Conservation (phyloP, 768 basidiomycete genomes). For the Lyophyllum shimeji region DNA sequence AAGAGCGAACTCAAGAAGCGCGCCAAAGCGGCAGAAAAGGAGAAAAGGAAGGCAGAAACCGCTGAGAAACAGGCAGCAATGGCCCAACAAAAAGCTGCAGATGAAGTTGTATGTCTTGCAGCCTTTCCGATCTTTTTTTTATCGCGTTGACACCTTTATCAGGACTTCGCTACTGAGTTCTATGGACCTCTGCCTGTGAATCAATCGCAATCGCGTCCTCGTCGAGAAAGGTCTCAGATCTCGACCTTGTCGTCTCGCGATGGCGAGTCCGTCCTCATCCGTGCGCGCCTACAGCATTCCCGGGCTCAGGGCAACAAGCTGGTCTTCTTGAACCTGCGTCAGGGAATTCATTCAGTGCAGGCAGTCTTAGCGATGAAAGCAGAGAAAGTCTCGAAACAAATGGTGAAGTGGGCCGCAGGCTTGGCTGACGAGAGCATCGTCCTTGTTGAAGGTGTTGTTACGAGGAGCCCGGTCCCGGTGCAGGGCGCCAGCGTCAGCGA, state of each 20-base stretch:
- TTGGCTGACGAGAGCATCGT: constrained; percentile 89
- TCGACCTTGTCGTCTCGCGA: constrained; percentile 60
- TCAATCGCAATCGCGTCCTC: constrained; percentile 81
- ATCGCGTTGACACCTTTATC: neutral
- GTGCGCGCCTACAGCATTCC: constrained; percentile 89
- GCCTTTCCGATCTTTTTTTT: neutral
- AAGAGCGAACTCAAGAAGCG: constrained; percentile 92
- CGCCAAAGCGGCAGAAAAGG: constrained; percentile 89
- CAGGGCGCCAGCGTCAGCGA: constrained; percentile 89
- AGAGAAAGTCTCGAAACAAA: constrained; percentile 89
- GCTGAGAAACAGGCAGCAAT: constrained; percentile 77
- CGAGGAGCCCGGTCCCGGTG: constrained; percentile 78
- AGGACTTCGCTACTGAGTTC: constrained; percentile 78
- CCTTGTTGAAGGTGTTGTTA: constrained; percentile 81
- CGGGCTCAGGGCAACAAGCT: constrained; percentile 94
- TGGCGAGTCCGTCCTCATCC: constrained; percentile 76
- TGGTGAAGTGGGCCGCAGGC: constrained; percentile 89
- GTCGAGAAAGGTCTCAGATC: constrained; percentile 63
- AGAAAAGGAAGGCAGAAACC: constrained; percentile 84
- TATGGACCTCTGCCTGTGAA: constrained; percentile 90
- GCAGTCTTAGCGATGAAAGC: constrained; percentile 73
- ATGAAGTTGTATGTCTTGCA: constrained; percentile 55
- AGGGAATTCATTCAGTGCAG: constrained; percentile 84
- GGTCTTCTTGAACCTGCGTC: constrained; percentile 91
- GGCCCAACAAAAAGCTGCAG: constrained; percentile 62